Evolutionary conservation across 1,284 basidiomycete species (phyloP), one percentile per base, ranked within the genome.

Genomic region (Papiliotrema fonsecae): DNA sequence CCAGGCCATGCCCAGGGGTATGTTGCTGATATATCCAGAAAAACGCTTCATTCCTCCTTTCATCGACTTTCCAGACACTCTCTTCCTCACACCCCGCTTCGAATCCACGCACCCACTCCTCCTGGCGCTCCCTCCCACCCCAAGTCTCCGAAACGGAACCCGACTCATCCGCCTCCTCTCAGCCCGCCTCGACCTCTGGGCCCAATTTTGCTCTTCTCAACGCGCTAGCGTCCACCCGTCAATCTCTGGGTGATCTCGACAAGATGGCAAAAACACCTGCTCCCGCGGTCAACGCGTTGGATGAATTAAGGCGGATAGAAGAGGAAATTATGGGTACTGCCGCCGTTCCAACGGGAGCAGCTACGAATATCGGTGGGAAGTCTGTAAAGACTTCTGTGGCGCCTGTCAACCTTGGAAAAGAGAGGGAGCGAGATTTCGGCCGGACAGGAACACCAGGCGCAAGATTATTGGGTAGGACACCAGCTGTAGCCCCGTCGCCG

Each of bases 151-250:
- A 44, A 21, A 31, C 26, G 11, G 24, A 38, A 3, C 10, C 45
- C 9, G 22, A 6, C 13, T 14, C 27, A 3, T 13, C 18, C 35
- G 32, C 31, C 4, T 21, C 31, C 4, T 24, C 45, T 3, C 13
- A 30, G 7, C 18, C 35, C 25, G 11, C 24, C 34, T 25, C 21
- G 21, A 16, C 27, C 24, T 7, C 24, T 18, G 11, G 25, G 30
- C 45, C 41, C 47, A 66, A 71, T 49, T 69, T 58, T 56, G 56
- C 61, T 42, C 60, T 72, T 24, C 62, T 62, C 42, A 58, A 69
- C 44, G 67, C 69, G 2, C 54, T 72, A 0, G 43, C 50, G 22
- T 49, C 61, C 4, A 69, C 69, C 22, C 54, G 60, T 6, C 42
- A 50, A 3, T 50, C 65, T 0, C 40, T 68, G 14, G 42, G 47